phyloP scores from a whole-genome alignment of 306 rosid species.

The Sicyos baderoa region DNA sequence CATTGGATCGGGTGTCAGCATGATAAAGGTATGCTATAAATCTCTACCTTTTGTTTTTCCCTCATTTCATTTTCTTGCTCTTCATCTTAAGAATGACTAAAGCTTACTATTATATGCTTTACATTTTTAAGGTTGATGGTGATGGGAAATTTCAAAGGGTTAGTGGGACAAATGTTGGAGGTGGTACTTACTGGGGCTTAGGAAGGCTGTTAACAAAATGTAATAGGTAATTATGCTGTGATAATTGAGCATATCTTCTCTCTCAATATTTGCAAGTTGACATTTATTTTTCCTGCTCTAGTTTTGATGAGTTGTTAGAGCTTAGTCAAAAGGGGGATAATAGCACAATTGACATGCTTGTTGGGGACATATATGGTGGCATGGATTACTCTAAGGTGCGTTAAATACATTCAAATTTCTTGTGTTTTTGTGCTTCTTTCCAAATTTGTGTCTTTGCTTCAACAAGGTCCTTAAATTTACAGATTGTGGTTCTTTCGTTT shows the following conservation, averaged over 20 bases:
- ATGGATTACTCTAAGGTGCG: constrained; percentile 88
- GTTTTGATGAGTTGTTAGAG: constrained; percentile 97
- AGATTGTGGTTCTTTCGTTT: constrained; percentile 2
- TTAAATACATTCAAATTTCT: constrained; percentile 20
- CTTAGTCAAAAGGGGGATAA: constrained; percentile 94
- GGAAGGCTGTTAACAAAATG: constrained; percentile 92
- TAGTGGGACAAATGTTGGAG: constrained; percentile 99
- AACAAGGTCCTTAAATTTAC: neutral
- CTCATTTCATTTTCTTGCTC: constrained; percentile 21
- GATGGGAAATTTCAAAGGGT: constrained; percentile 91
- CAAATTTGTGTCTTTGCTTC: constrained; percentile 11
- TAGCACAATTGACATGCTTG: constrained; percentile 91
- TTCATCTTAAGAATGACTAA: constrained; percentile 16
- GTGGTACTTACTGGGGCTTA: constrained; percentile 98
- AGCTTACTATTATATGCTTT: constrained; percentile 16
- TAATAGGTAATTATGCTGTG: constrained; percentile 57
- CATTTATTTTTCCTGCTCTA: constrained; percentile 32
- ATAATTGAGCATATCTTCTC: constrained; percentile 10
- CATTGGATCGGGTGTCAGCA: constrained; percentile 96
- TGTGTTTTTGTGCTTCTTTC: neutral
- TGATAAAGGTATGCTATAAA: constrained; percentile 65
- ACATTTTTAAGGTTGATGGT: constrained; percentile 71
- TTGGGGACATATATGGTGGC: constrained; percentile 98
- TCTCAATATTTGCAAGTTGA: constrained; percentile 25
- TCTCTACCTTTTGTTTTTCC: constrained; percentile 1